A percentile compares a stretch with the other conserved stretches of the same genome.
phyloP scores from a whole-genome alignment of 2,329 filamentous ascomycete genomes.

The Pseudocercospora cruenta region DNA sequence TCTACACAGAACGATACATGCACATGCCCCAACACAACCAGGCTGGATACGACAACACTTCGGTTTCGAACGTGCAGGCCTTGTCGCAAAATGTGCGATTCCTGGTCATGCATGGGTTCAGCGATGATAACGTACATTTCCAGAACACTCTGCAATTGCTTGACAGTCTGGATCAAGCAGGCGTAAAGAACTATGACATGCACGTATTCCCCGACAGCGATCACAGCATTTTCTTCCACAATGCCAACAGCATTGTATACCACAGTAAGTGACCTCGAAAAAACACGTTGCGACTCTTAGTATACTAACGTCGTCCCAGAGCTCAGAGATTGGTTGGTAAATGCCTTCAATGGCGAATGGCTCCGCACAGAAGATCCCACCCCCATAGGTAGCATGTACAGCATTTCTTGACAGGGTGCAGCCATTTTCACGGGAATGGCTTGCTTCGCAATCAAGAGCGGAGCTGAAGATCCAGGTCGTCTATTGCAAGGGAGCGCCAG shows the following conservation, averaged over 20 bases:
- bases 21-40: slow-evolving; percentile 84
- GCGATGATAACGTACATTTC: slow-evolving; percentile 96
- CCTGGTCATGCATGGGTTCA: slow-evolving; percentile 92
- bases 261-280: no score
- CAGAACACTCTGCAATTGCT: slow-evolving; percentile 89
- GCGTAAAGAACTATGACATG: slow-evolving; percentile 91
- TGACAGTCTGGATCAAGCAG: slow-evolving; percentile 79
- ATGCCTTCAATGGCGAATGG: slow-evolving; percentile 98
- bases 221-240: slow-evolving; percentile 93
- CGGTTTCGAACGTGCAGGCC: slow-evolving; percentile 73
- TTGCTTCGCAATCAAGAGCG: background rate
- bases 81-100: slow-evolving; percentile 80
- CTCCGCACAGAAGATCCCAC: slow-evolving; percentile 60
- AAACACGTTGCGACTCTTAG: no score
- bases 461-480: background rate
- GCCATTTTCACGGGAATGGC: background rate
- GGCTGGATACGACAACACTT: slow-evolving; percentile 73
- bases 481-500: background rate
- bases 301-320: slow-evolving; percentile 53
- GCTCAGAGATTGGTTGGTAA: slow-evolving; percentile 87
- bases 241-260: slow-evolving; percentile 87
- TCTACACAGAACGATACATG: slow-evolving; percentile 98
- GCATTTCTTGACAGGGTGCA: slow-evolving; percentile 9
- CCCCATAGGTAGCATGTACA: slow-evolving; percentile 41
- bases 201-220: slow-evolving; percentile 97